Evolutionary conservation across 1,139 yeast species (phyloP), one percentile per base, ranked within the genome.

Genomic region (Citeromyces hawaiiensis): DNA sequence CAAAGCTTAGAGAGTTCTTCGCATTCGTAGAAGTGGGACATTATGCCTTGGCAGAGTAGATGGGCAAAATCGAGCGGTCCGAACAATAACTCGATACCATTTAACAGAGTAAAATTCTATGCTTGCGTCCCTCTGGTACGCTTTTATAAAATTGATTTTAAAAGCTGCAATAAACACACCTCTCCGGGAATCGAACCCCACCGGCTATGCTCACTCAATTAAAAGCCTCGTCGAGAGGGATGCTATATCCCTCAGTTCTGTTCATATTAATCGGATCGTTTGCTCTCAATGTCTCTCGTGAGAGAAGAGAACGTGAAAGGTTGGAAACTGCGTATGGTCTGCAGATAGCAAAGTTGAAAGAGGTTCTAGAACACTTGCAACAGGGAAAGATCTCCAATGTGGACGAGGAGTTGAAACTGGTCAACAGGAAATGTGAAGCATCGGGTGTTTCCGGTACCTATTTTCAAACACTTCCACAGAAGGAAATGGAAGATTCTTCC

Each of bases 261-360:
- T 43, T 56, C 15, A 50, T 55, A 5, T 38, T 54, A n/a, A 39
- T 53, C 4, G 56, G 59, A 4, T 54, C 59, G 11, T 50, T 56
- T 3, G 56, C 54, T 4, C 42, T 56, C 37, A 56, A 56, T 38
- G 48, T 56, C n/a, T 53, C 54, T 58, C 44, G 58, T 34, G 56
- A 52, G 36, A 52, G 47, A 38, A 55, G 53, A 34, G 38, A 45
- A 7, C 38, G 41, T 8, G 60, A 55, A 31, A 59, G 55, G 37
- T 34, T 54, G 31, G 49, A 50, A 33, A 56, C 54, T 29, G 48
- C 47, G 29, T 55, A 48, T 34, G 40, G 38, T 15, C 45, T 47
- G 30, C 45, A 53, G 31, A 49, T 50, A 36, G 39, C 37, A 10
- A 45, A 46, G 35, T 40, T 54, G 38, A 44, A 46, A 16, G 39